Conservation (phyloP, 78 protist species). For the Trichosphaerium sp. region DNA sequence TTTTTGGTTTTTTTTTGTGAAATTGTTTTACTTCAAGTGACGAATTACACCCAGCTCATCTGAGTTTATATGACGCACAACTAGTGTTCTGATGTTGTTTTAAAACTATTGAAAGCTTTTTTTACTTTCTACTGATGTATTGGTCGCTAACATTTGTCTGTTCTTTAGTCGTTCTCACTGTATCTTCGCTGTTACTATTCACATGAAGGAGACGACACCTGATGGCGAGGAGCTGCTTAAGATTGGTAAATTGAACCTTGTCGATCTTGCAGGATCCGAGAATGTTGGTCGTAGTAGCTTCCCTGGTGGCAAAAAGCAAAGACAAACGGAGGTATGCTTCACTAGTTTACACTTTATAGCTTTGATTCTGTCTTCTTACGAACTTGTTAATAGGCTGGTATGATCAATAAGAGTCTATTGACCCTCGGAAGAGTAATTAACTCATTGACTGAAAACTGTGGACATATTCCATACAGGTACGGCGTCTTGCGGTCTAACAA, state of each 20-base stretch:
- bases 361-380: background rate
- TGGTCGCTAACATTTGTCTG: too few species aligned
- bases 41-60: too few species aligned
- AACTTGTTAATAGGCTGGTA: slow-evolving; percentile 64
- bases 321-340: slow-evolving; percentile 10
- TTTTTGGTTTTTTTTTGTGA: too few species aligned
- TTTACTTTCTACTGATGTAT: too few species aligned
- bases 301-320: slow-evolving; percentile 69
- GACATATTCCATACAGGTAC: slow-evolving; percentile 72
- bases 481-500: background rate
- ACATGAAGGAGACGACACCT: slow-evolving; percentile 66
- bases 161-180: slow-evolving; percentile 72
- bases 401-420: slow-evolving; percentile 81
- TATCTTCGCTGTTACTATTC: slow-evolving; percentile 74
- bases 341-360: background rate
- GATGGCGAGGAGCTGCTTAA: slow-evolving; percentile 71
- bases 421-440: slow-evolving; percentile 86
- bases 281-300: slow-evolving; percentile 72
- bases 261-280: slow-evolving; percentile 92
- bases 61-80: too few species aligned
- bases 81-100: too few species aligned
- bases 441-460: slow-evolving; percentile 40
- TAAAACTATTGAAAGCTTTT: too few species aligned
- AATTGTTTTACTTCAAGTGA: too few species aligned
- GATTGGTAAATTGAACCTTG: slow-evolving; percentile 85